Base-by-base conservation (phyloP, 2,329 filamentous ascomycete genomes). In the Dryadomyces quercus-mongolicae region DNA sequence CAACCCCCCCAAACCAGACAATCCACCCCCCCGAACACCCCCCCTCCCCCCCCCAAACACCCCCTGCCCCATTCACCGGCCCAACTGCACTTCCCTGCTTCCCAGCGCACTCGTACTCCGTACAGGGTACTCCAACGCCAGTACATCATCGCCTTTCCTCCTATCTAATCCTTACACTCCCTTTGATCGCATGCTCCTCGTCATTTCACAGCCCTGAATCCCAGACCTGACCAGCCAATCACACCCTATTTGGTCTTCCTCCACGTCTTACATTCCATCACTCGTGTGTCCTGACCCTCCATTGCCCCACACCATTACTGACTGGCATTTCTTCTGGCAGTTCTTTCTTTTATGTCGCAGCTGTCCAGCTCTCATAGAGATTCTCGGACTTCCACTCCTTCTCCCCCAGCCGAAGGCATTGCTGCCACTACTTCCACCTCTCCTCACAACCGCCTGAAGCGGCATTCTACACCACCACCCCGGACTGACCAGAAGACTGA, bases 271-370 rank as follows among this genome's bases (percentile, higher is more conserved):
- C 36, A 44, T 44, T 20, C 42, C n/a, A 44, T 44, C 18, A 18
- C n/a, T 44, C n/a, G 15, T 8, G 15, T 18, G 42, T 18, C n/a
- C 16, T 16, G 16, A 44, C 16, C 7, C 42, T 16, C 42, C 5
- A 9, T 44, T 10, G 3, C 42, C 16, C 42, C 2, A 4, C 3
- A 3, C 10, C 36, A 40, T 40, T 40, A 60, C 49, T 49, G 21
- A 48, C 47, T 10, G 13, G 7, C n/a, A 5, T 31, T 51, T n/a
- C 44, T 13, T 63, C 57, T 55, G 54, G 60, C 67, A 94, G 89
- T 95, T 55, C 76, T 90, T 62, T 94, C 88, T 63, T 94, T 94
- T 71, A 92, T 94, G 79, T 89, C 86, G 68, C 82, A 84, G 71
- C 84, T 87, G 74, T 85, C 85, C 60, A 73, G 72, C 60, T 68